Conservation (phyloP, 2,329 filamentous ascomycete species). For the Botrytis aclada region DNA sequence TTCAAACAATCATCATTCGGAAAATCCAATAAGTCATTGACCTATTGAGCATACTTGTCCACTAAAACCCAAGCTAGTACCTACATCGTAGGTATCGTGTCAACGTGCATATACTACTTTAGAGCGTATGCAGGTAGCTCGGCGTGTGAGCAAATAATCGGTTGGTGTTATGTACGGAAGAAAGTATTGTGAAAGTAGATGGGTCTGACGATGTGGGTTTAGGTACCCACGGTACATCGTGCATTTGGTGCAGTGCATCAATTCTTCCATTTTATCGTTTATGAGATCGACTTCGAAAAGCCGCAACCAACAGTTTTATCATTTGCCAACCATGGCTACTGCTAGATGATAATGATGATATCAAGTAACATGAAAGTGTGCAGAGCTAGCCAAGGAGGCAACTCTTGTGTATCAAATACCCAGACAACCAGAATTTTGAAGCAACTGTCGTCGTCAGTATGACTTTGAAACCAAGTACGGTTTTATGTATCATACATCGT, state of each 20-base stretch:
- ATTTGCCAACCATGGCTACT: neutral
- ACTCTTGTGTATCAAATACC: constrained; percentile 7
- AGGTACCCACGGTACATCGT: constrained; percentile 8
- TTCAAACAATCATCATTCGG: neutral
- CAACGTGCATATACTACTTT: constrained; percentile 8
- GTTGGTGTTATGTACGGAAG: neutral
- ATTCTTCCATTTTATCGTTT: constrained; percentile 2
- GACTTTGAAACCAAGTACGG: constrained; percentile 12
- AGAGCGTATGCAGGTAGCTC: neutral
- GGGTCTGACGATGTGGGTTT: neutral
- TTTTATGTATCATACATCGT: constrained; percentile 6
- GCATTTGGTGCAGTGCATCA: constrained; percentile 11
- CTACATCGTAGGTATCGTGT: constrained; percentile 6
- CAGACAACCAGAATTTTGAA: constrained; percentile 7
- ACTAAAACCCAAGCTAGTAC: neutral
- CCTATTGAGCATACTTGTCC: neutral
- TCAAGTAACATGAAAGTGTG: constrained; percentile 12
- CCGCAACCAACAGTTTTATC: constrained; percentile 3
- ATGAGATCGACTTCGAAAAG: constrained; percentile 5
- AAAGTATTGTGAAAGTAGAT: constrained; percentile 10
- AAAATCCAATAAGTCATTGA: constrained; percentile 2
- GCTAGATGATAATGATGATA: neutral
- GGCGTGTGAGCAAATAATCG: constrained; percentile 15
- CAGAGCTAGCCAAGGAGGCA: constrained; percentile 5
- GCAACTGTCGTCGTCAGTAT: constrained; percentile 12